Evolutionary conservation across 768 basidiomycete species (phyloP).

Genomic region (Tylopilus sp.): DNA sequence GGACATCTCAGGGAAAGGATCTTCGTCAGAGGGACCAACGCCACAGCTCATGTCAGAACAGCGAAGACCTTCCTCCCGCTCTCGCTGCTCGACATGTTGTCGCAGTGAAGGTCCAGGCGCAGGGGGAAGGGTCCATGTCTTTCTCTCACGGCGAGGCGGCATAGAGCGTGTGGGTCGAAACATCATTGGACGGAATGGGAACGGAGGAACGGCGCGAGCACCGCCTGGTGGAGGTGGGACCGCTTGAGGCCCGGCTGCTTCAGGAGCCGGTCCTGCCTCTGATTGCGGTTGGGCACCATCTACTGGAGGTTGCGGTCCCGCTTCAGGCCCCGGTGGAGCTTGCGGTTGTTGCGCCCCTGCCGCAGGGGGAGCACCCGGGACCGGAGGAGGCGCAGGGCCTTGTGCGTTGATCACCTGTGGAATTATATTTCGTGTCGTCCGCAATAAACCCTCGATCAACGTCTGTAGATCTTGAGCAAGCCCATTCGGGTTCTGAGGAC

Average conservation of each 20-base stretch:
- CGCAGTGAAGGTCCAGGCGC: slow-evolving; percentile 70
- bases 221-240: background rate
- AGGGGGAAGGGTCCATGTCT: slow-evolving; percentile 56
- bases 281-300: slow-evolving; percentile 5
- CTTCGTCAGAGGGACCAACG: slow-evolving; percentile 71
- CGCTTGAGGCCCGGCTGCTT: slow-evolving; percentile 7
- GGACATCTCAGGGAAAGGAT: slow-evolving; percentile 43
- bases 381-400: background rate
- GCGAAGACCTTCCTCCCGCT: slow-evolving; percentile 67
- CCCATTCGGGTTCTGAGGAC: slow-evolving; percentile 15
- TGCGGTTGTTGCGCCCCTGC: slow-evolving; percentile 6
- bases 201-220: slow-evolving; percentile 14
- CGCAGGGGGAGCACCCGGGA: background rate
- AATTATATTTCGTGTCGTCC: slow-evolving; percentile 24
- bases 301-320: slow-evolving; percentile 2
- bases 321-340: slow-evolving; percentile 1
- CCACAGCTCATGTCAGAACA: slow-evolving; percentile 75
- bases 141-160: slow-evolving; percentile 36
- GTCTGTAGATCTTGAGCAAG: slow-evolving; percentile 24
- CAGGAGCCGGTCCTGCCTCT: slow-evolving; percentile 6
- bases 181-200: slow-evolving; percentile 20
- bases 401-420: slow-evolving; percentile 22
- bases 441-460: slow-evolving; percentile 26
- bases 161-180: slow-evolving; percentile 23
- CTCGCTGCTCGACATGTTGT: slow-evolving; percentile 67